Conservation (phyloP, 768 basidiomycete genomes). For the Lentinula edodes region DNA sequence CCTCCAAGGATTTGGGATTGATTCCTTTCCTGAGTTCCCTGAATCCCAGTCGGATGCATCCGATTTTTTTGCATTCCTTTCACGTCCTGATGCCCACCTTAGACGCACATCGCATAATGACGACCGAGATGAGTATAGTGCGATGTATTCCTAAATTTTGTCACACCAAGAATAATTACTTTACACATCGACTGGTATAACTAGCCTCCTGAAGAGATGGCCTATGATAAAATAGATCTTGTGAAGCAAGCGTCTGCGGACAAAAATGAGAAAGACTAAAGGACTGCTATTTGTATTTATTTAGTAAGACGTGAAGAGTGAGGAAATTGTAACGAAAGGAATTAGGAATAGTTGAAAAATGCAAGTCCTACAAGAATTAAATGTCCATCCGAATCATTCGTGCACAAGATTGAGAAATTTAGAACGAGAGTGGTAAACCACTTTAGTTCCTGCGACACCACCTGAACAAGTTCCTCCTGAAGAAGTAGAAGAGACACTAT, state of each 20-base stretch:
- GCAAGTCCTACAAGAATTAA: background rate
- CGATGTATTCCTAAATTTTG: constrained; percentile 54
- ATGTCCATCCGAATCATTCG: constrained; percentile 4
- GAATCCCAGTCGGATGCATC: background rate
- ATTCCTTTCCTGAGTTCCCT: background rate
- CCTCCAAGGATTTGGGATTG: background rate
- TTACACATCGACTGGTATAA: constrained; percentile 3
- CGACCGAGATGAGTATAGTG: constrained; percentile 32
- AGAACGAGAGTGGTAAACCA: constrained; percentile 4
- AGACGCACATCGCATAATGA: constrained; percentile 9
- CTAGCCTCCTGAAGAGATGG: background rate
- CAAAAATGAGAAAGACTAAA: background rate
- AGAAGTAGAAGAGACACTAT: constrained; percentile 79
- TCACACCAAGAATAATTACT: background rate
- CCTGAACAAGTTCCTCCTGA: constrained; percentile 78
- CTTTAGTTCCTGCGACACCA: constrained; percentile 69
- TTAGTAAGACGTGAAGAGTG: background rate
- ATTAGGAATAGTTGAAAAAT: background rate
- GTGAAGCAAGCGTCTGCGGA: background rate
- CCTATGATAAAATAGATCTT: background rate
- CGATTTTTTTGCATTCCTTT: background rate
- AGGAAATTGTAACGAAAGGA: background rate
- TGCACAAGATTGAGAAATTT: background rate
- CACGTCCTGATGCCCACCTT: background rate
- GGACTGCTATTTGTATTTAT: background rate